Base-by-base conservation (phyloP, 1,139 yeast genomes). In the Yamadazyma aaseri region DNA sequence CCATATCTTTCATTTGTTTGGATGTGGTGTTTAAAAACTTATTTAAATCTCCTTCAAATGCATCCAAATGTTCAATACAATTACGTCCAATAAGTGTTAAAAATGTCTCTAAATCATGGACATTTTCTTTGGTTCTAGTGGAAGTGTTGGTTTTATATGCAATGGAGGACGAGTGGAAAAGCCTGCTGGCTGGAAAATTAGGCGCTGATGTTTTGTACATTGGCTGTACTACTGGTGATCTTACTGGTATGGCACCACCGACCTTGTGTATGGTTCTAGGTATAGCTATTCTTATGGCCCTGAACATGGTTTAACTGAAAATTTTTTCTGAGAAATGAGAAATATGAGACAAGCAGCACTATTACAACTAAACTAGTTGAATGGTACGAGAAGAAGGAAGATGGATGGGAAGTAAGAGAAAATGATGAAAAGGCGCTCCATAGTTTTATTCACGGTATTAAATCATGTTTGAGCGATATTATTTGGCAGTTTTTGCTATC, bases 91-190 rank as follows among this genome's bases (percentile, higher is more conserved):
- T 89, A 46, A 73, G 72, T 15, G 58, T 64, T 41, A 90, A 69
- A 51, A 90, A 90, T 0, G 90, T 65, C 42, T 73, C 65, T 29
- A 85, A 86, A 51, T 86, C 94, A 23, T 90, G 86, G 18, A 86
- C 83, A 46, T 69, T 70, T 40, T 63, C 73, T 45, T 64, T 68
- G 33, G 74, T 69, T 46, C 66, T 49, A 15, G 73, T 66, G 29
- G 73, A 67, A 11, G 60, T 56, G 49, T 67, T 67, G 40, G 63
- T 58, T 40, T 49, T 59, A 41, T 37, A 49, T 15, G 51, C 47
- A 23, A 49, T 40, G 5, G 43, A 36, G 2, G 47, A 29, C 17
- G 25, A 25, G 20, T 44, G 47, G 35, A 46, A 46, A 3, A 33
- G 23, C 24, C 49, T 42, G 14, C 18, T 20, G 28, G 27, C 17